These are phyloP conservation scores for Aspergillus aculeatus DNA, from an alignment of 2,329 filamentous ascomycete genomes.

Conservation along the genomic window DNA sequence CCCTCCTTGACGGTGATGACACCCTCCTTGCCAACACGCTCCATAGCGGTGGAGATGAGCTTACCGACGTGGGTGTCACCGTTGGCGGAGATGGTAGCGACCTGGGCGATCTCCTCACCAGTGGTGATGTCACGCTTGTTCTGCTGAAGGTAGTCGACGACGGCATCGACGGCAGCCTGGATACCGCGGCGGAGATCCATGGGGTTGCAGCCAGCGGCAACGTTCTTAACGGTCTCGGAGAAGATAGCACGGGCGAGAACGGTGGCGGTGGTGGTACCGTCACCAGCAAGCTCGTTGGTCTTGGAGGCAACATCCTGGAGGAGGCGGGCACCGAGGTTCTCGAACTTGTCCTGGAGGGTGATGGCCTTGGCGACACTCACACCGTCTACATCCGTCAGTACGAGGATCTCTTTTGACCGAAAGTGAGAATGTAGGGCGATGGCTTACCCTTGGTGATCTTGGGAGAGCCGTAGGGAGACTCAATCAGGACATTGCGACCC, in stretches of 20 bases:
- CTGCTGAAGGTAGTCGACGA: constrained; percentile 88
- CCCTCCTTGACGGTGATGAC: constrained; percentile 99
- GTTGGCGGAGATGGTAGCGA: constrained; percentile 97
- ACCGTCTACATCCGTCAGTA: constrained; percentile 61
- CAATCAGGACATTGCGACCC: constrained; percentile 96
- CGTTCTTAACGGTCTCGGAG: constrained; percentile 99
- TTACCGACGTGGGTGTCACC: constrained; percentile 92
- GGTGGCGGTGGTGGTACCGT: constrained; percentile 96
- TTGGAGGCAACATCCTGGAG: constrained; percentile 98
- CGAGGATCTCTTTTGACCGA: neutral
- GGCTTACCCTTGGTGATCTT: constrained; percentile 98
- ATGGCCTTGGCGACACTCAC: constrained; percentile 88
- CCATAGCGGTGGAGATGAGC: constrained; percentile 97
- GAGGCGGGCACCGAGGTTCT: constrained; percentile 95
- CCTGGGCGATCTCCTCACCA: constrained; percentile 93
- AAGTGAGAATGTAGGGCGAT: constrained; percentile 17
- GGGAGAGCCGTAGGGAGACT: constrained; percentile 96
- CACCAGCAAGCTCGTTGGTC: constrained; percentile 98
- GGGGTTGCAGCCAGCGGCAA: constrained; percentile 97
- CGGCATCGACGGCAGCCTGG: constrained; percentile 91
- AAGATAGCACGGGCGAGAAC: constrained; percentile 97
- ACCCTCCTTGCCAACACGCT: constrained; percentile 99
- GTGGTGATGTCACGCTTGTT: constrained; percentile 99
- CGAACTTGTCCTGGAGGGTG: constrained; percentile 95
- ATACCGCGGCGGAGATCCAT: constrained; percentile 98